Percentiles rank a stretch among this genome's conserved stretches.
phyloP scores from a whole-genome alignment of 1,139 yeast genomes.

The Cylindricascospora bacillispora region DNA sequence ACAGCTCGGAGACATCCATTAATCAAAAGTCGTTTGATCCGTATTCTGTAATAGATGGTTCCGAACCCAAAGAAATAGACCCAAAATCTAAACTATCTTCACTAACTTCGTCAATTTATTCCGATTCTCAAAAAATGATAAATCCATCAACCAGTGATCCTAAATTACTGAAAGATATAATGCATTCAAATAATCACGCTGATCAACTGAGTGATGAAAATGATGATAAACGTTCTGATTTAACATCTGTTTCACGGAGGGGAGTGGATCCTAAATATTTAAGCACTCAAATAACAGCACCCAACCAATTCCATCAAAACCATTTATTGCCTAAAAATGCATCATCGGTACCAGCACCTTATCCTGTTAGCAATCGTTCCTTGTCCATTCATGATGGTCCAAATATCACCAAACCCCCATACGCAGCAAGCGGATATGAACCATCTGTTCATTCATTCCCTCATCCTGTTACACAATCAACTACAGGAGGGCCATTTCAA shows the following conservation, averaged over 20 bases:
- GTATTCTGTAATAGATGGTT: constrained; percentile 16
- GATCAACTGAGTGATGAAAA: constrained; percentile 3
- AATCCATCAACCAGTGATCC: constrained; percentile 1
- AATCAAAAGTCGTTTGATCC: constrained; percentile 7
- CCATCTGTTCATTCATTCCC: background rate
- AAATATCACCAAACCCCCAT: background rate
- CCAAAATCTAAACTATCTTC: too few species aligned
- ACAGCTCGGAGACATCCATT: constrained; percentile 9
- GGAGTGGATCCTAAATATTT: constrained; percentile 53
- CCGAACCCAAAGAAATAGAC: constrained; percentile 3
- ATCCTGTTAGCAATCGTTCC: constrained; percentile 2
- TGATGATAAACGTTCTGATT: constrained; percentile 37
- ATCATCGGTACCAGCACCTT: constrained; percentile 1
- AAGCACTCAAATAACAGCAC: constrained; percentile 3
- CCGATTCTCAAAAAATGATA: constrained; percentile 2
- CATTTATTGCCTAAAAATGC: too few species aligned
- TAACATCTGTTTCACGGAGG: constrained; percentile 71
- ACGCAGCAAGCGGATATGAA: background rate
- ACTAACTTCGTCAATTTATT: constrained; percentile 4
- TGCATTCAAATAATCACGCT: constrained; percentile 5
- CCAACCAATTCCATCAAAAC: background rate
- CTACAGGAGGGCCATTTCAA: too few species aligned
- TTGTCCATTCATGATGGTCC: background rate
- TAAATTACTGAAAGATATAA: constrained; percentile 13
- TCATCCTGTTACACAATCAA: too few species aligned